Evolutionary conservation across 1,284 basidiomycete species (phyloP).

Genomic region (Porphyrellus sp.): DNA sequence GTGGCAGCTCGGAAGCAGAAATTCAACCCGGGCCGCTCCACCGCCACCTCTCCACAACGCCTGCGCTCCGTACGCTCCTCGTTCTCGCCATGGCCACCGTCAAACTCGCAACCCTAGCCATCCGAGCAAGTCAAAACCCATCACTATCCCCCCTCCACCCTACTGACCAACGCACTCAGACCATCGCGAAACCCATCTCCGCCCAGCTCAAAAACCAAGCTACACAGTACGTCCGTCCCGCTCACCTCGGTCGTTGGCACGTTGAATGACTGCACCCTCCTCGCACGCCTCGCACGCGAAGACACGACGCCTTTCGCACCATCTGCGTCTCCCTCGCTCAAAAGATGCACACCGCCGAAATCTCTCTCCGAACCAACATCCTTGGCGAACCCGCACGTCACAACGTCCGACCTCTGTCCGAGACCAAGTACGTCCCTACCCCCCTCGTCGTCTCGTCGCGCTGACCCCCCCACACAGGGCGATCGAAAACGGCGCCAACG

Average conservation of each 20-base stretch:
- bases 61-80: no score
- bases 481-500: constrained; percentile 85
- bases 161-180: constrained; percentile 42
- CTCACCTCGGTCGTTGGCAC: neutral
- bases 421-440: constrained; percentile 61
- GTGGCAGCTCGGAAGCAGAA: neutral
- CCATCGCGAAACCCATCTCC: constrained; percentile 83
- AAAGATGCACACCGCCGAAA: constrained; percentile 75
- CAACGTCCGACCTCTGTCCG: constrained; percentile 78
- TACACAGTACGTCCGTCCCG: constrained; percentile 55
- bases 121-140: constrained; percentile 50
- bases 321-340: constrained; percentile 81
- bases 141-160: no score
- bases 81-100: constrained; percentile 57
- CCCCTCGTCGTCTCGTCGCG: no score
- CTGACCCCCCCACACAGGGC: constrained; percentile 49
- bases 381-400: constrained; percentile 72
- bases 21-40: neutral
- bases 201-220: constrained; percentile 73
- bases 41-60: neutral
- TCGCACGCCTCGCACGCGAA: neutral
- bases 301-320: constrained; percentile 75
- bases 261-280: neutral
- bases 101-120: constrained; percentile 64
- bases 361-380: constrained; percentile 73